Evolutionary conservation across 2,329 filamentous ascomycete genomes (phyloP), one percentile per base, ranked within the genome.

Genomic region (Lachnellula occidentalis): DNA sequence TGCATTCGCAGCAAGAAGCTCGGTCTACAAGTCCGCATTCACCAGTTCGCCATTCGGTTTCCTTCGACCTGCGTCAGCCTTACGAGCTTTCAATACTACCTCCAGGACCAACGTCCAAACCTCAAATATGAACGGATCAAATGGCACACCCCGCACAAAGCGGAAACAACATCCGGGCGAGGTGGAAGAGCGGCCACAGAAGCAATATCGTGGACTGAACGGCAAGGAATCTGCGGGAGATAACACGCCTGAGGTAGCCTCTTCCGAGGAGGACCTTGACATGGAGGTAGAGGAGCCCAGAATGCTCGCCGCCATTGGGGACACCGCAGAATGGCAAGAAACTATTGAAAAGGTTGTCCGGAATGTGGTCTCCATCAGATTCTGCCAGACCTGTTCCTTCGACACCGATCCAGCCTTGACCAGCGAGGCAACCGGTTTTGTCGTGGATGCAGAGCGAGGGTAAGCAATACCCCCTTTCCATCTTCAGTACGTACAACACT

Each of bases 291-390:
- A 74, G 48, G 61, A 70, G 14, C 68, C 61, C 43, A 58, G 68
- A 64, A 56, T 69, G 56, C 8, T 74, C 53, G 70, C 74, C 58
- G 70, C 71, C 55, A 67, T 78, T 62, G 76, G 68, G 51, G 76
- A 76, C 59, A 88, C 86, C 2, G 85, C 85, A 22, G 92, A 95
- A 74, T 99, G 94, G 94, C 92, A 97, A 73, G 88, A 86, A 49
- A 96, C 92, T 0, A 95, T 97, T 57, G 92, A 96, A 72, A 87
- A 85, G 58, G 94, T 99, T 3, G 92, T 99, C 51, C 86, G 87
- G 69, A 96, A 92, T 64, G 94, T 97, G 17, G 94, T 99, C 48
- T 96, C 92, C n/a, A 97, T 99, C 66, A 88, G 95, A 63, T 99
- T 99, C 76, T 97, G 92, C 71, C 91, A 96, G 78, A 96, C 94